Conservation (phyloP, 177 flowering plant genomes). For the Vitis hybrid region DNA sequence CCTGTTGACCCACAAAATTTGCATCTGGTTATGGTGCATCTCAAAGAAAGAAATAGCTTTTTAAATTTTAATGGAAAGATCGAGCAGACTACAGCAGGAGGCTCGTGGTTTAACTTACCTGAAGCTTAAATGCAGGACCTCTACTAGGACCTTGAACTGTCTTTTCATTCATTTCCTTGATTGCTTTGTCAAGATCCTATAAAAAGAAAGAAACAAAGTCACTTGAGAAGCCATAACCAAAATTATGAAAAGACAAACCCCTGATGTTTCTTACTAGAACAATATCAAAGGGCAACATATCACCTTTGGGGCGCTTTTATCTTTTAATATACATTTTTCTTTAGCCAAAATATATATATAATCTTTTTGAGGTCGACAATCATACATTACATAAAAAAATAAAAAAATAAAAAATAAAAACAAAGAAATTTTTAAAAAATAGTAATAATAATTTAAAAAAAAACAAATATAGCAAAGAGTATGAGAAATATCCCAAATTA, state of each 20-base stretch:
- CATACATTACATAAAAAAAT: too few species aligned
- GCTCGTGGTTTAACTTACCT: slow-evolving; percentile 14
- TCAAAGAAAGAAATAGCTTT: background rate
- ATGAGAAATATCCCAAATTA: too few species aligned
- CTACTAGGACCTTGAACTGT: slow-evolving; percentile 31
- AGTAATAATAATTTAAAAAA: too few species aligned
- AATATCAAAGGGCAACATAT: background rate
- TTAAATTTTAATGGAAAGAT: background rate
- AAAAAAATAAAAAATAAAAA: too few species aligned
- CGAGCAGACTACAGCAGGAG: background rate
- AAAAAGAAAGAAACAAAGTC: background rate
- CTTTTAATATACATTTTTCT: too few species aligned
- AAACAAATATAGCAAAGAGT: too few species aligned
- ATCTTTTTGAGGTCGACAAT: too few species aligned
- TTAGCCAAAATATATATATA: too few species aligned
- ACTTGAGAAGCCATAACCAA: background rate
- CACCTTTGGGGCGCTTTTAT: too few species aligned
- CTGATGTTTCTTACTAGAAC: background rate
- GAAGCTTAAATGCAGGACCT: slow-evolving; percentile 24
- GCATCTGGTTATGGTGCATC: background rate
- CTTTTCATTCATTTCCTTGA: slow-evolving; percentile 37
- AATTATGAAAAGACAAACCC: background rate
- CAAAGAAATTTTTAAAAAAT: too few species aligned
- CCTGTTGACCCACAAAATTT: slow-evolving; percentile 20
- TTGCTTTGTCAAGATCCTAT: slow-evolving; percentile 45